Conservation (phyloP, 495 filamentous ascomycete species). For the Trichodelitschia bisporula region DNA sequence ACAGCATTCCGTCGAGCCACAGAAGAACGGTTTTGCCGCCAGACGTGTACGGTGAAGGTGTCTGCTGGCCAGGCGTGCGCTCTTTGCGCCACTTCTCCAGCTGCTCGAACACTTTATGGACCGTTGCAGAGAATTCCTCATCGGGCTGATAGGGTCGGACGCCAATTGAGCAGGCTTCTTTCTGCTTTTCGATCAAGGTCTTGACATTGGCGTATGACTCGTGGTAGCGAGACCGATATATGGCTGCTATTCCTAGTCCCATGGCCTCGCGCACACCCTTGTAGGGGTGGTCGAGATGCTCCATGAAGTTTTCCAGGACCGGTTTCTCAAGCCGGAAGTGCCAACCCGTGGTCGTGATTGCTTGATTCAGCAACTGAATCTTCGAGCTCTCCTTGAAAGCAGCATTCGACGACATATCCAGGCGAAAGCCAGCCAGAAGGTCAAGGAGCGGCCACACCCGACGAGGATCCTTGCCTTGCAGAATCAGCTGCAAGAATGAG, state of each 20-base stretch:
- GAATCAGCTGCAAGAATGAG: conserved; percentile 68
- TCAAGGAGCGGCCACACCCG: conserved; percentile 68
- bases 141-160: conserved; percentile 58
- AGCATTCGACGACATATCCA: conserved; percentile 88
- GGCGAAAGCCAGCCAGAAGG: conserved; percentile 57
- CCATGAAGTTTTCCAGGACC: conserved; percentile 68
- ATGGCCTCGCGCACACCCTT: conserved; percentile 91
- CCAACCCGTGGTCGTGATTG: conserved; percentile 76
- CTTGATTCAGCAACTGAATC: conserved; percentile 73
- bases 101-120: conserved; percentile 51
- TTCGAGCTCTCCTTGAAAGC: conserved; percentile 98
- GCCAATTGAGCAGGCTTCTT: conserved; percentile 56
- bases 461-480: conserved; percentile 66
- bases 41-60: conserved; percentile 80
- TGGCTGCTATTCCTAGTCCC: conserved; percentile 63
- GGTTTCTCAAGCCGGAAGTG: conserved; percentile 83
- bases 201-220: conserved; percentile 68
- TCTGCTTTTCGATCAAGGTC: conserved; percentile 52
- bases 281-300: conserved; percentile 90
- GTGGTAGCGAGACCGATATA: conserved; percentile 75
- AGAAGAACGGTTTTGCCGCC: conserved; percentile 88
- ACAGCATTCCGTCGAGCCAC: conserved; percentile 82
- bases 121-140: conserved; percentile 43
- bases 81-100: conserved; percentile 74
- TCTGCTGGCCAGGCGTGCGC: conserved; percentile 71